phyloP scores from a whole-genome alignment of 2,329 filamentous ascomycete genomes.

The Berkeleyomyces basicola region DNA sequence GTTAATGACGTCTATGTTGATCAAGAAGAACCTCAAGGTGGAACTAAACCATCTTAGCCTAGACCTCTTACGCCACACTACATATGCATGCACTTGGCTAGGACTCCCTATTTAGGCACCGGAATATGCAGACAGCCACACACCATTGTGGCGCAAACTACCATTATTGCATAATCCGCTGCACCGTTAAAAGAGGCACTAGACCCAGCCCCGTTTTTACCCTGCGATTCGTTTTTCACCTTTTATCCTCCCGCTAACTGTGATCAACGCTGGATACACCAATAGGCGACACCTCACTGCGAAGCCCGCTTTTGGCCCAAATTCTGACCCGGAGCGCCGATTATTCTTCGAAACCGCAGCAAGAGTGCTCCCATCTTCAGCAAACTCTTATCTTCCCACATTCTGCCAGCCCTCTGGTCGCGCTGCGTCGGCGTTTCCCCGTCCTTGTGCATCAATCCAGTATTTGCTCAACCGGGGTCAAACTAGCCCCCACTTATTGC shows the following conservation, averaged over 20 bases:
- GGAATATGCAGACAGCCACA: not conserved
- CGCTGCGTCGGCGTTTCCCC: not conserved
- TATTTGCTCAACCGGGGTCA: constrained; percentile 4
- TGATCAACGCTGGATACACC: not conserved
- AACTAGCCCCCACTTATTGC: not conserved
- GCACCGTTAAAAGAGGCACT: not conserved
- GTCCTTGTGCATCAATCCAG: constrained; percentile 6
- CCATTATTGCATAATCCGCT: not conserved
- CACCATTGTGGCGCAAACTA: not conserved
- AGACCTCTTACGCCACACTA: too few relatives aligned
- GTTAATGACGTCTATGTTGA: too few relatives aligned
- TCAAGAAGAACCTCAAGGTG: too few relatives aligned
- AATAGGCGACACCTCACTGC: not conserved
- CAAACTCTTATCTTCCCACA: not conserved
- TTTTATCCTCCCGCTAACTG: not conserved
- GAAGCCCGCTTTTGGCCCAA: not conserved
- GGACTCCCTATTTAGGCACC: too few relatives aligned
- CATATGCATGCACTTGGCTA: too few relatives aligned
- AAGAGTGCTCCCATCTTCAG: too few relatives aligned
- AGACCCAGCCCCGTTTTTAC: constrained; percentile 2
- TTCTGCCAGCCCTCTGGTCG: not conserved
- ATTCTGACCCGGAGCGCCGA: not conserved
- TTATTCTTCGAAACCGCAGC: too few relatives aligned
- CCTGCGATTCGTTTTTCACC: constrained; percentile 4
- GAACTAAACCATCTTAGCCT: too few relatives aligned